Percentiles rank a stretch among this genome's conserved stretches.
Evolutionary conservation across 495 filamentous ascomycete species (phyloP).

Genomic region (Aspergillus affinis): DNA sequence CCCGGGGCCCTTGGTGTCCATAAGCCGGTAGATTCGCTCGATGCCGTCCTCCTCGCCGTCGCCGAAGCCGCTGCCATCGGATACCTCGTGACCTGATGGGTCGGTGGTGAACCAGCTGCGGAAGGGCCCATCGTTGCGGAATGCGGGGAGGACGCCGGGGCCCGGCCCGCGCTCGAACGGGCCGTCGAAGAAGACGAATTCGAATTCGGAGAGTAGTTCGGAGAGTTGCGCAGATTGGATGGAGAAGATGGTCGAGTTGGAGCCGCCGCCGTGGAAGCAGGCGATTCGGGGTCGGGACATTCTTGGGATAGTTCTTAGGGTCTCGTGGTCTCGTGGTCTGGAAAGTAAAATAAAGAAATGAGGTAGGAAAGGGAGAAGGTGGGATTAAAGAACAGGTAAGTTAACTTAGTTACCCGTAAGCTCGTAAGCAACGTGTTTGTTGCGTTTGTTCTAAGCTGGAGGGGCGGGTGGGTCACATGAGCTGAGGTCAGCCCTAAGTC

Average conservation of each 20-base stretch:
- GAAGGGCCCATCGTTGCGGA: conserved; percentile 51
- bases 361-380: background rate
- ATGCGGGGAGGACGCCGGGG: conserved; percentile 38
- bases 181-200: conserved; percentile 32
- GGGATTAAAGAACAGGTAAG: no score
- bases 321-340: background rate
- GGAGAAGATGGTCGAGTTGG: conserved; percentile 27
- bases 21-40: conserved; percentile 23
- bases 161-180: conserved; percentile 29
- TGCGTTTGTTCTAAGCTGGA: background rate
- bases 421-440: no score
- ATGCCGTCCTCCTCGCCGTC: conserved; percentile 18
- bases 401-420: no score
- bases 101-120: conserved; percentile 48
- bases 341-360: background rate
- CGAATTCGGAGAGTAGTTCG: conserved; percentile 23
- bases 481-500: background rate
- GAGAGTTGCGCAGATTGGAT: conserved; percentile 29
- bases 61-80: conserved; percentile 22
- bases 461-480: background rate
- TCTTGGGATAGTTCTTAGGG: background rate
- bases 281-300: conserved; percentile 28
- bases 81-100: conserved; percentile 51
- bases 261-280: conserved; percentile 39
- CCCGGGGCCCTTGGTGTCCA: conserved; percentile 41